phyloP scores from a whole-genome alignment of 176 grass and related monocot species.

The Coix lacrymajobi region DNA sequence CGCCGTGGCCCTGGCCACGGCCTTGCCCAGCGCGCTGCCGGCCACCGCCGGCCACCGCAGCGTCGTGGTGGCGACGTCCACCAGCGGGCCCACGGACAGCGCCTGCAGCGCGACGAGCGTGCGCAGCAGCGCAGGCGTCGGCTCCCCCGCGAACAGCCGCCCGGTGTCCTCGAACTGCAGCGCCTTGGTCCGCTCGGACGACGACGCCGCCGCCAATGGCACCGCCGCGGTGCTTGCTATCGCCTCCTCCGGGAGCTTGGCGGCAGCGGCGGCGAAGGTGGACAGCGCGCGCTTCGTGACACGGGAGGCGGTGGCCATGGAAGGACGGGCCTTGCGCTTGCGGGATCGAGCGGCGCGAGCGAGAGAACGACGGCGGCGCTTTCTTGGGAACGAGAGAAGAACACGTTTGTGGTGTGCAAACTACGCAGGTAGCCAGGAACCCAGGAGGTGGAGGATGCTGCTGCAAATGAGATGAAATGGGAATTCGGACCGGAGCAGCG shows the following conservation, averaged over 20 bases:
- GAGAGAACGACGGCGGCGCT: neutral
- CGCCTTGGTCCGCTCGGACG: neutral
- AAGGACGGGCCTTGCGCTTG: constrained; percentile 1
- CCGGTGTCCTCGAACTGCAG: constrained; percentile 56
- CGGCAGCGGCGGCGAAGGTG: constrained; percentile 40
- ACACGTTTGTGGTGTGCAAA: neutral
- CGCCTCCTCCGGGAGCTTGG: constrained; percentile 51
- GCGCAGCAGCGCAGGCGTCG: constrained; percentile 42
- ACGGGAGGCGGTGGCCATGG: constrained; percentile 59
- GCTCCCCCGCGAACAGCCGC: constrained; percentile 59
- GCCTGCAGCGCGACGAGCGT: constrained; percentile 58
- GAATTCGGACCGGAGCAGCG: neutral
- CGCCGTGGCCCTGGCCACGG: constrained; percentile 54
- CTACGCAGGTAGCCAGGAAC: neutral
- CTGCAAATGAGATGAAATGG: neutral
- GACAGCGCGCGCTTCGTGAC: constrained; percentile 38
- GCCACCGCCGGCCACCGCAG: constrained; percentile 45
- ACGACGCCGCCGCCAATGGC: neutral
- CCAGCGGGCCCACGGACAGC: constrained; percentile 57
- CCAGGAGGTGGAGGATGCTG: too few relatives aligned
- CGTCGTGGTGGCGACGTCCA: constrained; percentile 44
- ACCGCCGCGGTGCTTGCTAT: neutral
- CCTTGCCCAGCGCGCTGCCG: constrained; percentile 25
- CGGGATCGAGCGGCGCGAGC: neutral
- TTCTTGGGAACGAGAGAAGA: neutral